These are phyloP conservation scores for Sutorius eximius DNA, from an alignment of 1,284 basidiomycete genomes.

Conservation along the genomic window DNA sequence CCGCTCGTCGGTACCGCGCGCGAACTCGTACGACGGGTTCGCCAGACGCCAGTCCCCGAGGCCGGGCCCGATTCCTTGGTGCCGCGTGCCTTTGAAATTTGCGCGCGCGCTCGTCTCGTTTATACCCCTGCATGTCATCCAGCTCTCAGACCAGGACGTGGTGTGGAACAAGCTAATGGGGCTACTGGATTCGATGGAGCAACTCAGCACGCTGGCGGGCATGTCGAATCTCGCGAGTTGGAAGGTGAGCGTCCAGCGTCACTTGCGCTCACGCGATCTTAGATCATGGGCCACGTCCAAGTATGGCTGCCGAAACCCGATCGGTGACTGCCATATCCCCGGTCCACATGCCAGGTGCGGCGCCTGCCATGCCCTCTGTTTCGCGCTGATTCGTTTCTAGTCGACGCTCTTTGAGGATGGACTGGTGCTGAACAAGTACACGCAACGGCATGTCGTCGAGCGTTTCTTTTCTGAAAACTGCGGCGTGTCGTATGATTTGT, in stretches of 20 bases:
- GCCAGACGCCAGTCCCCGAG: conserved; percentile 28
- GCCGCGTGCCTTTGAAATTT: conserved; percentile 65
- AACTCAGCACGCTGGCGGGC: conserved; percentile 48
- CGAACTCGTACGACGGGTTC: conserved; percentile 22
- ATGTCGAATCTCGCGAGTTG: conserved; percentile 53
- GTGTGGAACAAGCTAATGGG: conserved; percentile 54
- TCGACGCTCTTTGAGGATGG: conserved; percentile 58
- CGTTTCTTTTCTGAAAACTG: conserved; percentile 67
- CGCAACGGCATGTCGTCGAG: conserved; percentile 56
- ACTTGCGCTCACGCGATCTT: conserved; percentile 2
- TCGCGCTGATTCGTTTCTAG: conserved; percentile 34
- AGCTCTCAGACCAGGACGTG: conserved; percentile 48
- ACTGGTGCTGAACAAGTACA: conserved; percentile 52
- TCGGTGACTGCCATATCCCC: conserved; percentile 52
- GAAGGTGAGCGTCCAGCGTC: conserved; percentile 47
- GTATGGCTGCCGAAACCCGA: conserved; percentile 45
- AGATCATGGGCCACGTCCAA: conserved; percentile 54
- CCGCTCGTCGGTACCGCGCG: conserved; percentile 23
- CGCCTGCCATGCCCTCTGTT: no score
- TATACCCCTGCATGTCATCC: conserved; percentile 68
- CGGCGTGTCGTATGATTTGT: conserved; percentile 49
- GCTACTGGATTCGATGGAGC: conserved; percentile 58
- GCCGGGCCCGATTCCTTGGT: conserved; percentile 50
- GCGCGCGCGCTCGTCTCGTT: conserved; percentile 68
- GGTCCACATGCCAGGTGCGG: conserved; percentile 56